phyloP scores from a whole-genome alignment of 2,329 filamentous ascomycete genomes.

The Penicillium sp. region DNA sequence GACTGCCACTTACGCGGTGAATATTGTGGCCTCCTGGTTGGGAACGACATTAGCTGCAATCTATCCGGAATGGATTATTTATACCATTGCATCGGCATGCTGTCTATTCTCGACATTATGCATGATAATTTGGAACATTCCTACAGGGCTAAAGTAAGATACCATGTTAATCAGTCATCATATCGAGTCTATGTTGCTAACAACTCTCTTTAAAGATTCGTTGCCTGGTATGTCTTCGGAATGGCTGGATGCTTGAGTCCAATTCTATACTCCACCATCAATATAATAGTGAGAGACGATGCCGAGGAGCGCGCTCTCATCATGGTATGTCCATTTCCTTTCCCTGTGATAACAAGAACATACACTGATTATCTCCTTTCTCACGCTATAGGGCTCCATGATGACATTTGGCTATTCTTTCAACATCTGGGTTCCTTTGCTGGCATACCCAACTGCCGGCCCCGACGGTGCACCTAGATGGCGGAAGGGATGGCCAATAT shows the following conservation, averaged over 20 bases:
- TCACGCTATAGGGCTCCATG: slow-evolving; percentile 41
- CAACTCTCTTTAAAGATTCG: slow-evolving; percentile 29
- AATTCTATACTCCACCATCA: slow-evolving; percentile 48
- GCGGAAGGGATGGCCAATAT: slow-evolving; percentile 52
- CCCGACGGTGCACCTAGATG: slow-evolving; percentile 48
- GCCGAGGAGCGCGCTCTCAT: slow-evolving; percentile 44
- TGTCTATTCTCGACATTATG: slow-evolving; percentile 49
- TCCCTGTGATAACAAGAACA: not conserved
- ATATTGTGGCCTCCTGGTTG: slow-evolving; percentile 51
- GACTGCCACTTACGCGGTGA: slow-evolving; percentile 51
- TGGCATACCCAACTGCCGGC: slow-evolving; percentile 47
- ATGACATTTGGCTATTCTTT: slow-evolving; percentile 51
- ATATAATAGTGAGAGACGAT: slow-evolving; percentile 44
- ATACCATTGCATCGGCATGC: slow-evolving; percentile 43
- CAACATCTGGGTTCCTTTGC: slow-evolving; percentile 48
- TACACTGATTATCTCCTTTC: not conserved
- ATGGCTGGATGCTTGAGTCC: slow-evolving; percentile 42
- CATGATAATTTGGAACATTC: slow-evolving; percentile 54
- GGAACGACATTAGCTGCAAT: slow-evolving; percentile 54
- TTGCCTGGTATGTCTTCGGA: slow-evolving; percentile 48
- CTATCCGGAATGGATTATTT: slow-evolving; percentile 53
- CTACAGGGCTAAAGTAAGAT: slow-evolving; percentile 47
- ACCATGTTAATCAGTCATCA: too few relatives aligned
- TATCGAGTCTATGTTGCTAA: not conserved
- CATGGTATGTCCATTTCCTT: slow-evolving; percentile 17